A percentile compares a stretch with the other conserved stretches of the same genome.
phyloP scores from a whole-genome alignment of 768 basidiomycete genomes.

The Termitomyces sp. region DNA sequence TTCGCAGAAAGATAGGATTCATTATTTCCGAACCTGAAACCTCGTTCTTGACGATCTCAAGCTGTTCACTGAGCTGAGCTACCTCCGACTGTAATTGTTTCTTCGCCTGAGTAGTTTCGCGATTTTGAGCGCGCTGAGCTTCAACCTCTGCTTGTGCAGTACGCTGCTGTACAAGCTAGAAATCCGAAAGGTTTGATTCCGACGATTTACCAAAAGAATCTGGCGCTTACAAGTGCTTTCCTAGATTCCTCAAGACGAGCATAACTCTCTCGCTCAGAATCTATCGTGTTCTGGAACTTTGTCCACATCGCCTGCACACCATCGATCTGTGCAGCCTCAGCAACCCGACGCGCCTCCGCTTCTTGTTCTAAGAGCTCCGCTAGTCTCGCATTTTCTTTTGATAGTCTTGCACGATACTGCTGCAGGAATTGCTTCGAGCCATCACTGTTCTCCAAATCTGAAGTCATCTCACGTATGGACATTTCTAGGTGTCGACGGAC shows the following conservation, averaged over 20 bases:
- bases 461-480: constrained; percentile 51
- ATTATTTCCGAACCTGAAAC: constrained; percentile 40
- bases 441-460: constrained; percentile 57
- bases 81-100: constrained; percentile 54
- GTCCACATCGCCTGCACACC: constrained; percentile 62
- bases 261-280: constrained; percentile 57
- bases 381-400: constrained; percentile 51
- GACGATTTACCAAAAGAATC: background rate
- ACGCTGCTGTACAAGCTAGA: constrained; percentile 61
- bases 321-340: constrained; percentile 58
- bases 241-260: constrained; percentile 62
- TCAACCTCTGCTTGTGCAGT: constrained; percentile 61
- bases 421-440: constrained; percentile 61
- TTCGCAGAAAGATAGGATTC: background rate
- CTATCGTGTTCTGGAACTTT: constrained; percentile 55
- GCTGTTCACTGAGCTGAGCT: constrained; percentile 44
- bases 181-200: background rate
- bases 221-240: constrained; percentile 52
- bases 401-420: constrained; percentile 46
- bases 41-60: constrained; percentile 56
- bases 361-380: constrained; percentile 56
- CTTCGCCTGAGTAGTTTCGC: constrained; percentile 51
- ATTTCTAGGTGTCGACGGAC: constrained; percentile 59
- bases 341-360: constrained; percentile 52
- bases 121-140: constrained; percentile 52